phyloP scores from a whole-genome alignment of 2,329 filamentous ascomycete genomes.

The Furcasterigmium sp. region DNA sequence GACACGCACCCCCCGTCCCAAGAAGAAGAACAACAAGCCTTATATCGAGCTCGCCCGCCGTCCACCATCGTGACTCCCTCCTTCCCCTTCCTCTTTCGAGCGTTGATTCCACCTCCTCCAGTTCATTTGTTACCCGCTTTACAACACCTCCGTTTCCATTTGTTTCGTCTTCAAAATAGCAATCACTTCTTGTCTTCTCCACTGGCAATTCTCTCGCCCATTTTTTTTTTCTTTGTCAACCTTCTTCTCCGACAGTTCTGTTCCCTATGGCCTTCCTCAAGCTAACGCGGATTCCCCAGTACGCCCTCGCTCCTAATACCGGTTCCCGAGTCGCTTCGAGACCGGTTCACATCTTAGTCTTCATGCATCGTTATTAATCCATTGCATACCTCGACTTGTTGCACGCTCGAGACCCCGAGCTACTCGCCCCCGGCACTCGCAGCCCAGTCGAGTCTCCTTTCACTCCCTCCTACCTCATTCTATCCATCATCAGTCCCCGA shows the following conservation, averaged over 20 bases:
- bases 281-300: slow-evolving; percentile 1
- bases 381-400: not conserved
- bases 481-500: slow-evolving; percentile 4
- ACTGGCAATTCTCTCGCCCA: too few relatives aligned
- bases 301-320: not conserved
- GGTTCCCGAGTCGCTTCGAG: slow-evolving; percentile 3
- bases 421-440: slow-evolving; percentile 3
- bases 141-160: not conserved
- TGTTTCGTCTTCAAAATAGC: not conserved
- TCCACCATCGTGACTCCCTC: slow-evolving; percentile 1
- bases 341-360: not conserved
- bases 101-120: too few relatives aligned
- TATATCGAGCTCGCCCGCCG: not conserved
- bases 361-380: slow-evolving; percentile 1
- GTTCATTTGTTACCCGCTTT: not conserved
- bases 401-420: not conserved
- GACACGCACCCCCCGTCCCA: slow-evolving; percentile 1
- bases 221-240: slow-evolving; percentile 3
- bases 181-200: not conserved
- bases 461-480: not conserved
- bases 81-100: too few relatives aligned
- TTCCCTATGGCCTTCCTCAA: not conserved
- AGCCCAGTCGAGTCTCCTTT: not conserved
- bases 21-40: slow-evolving; percentile 2
- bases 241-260: not conserved